Evolutionary conservation across 2,329 filamentous ascomycete species (phyloP), one percentile per base, ranked within the genome.

Genomic region (Stagonosporopsis rhizophila): DNA sequence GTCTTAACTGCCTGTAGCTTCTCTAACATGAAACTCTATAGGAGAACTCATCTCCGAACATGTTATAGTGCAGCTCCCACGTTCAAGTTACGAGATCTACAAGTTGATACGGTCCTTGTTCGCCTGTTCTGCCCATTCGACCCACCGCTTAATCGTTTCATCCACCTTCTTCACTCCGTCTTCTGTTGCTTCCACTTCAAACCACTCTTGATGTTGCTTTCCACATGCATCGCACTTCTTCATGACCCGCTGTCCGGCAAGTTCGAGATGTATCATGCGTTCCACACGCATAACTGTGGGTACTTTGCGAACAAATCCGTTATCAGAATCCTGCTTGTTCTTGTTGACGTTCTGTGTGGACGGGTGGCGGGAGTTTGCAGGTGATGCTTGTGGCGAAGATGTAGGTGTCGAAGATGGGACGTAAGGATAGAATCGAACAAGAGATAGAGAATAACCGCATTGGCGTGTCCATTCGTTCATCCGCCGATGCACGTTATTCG

Each of bases 391-490:
- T 60, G 64, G 54, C 39, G 64, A 58, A 25, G 62, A 61, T 19
- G 69, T 67, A 1, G 71, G 64, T 0, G 69, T 67, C 0, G 62
- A 66, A 2, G 66, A 66, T 3, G 66, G 64, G 1, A 90, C 78
- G 74, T 98, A 93, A 0, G 95, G 95, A 70, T 99, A 99, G 77
- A 90, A 98, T 6, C 95, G 87, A 46, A 98, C 87, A 50, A 99
- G 84, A 22, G 91, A 92, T 25, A 97, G 82, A 60, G 92, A 87
- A 73, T 97, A 92, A 0, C 91, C 92, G 75, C 95, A 99, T 78
- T 99, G 95, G 23, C 90, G 87, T 48, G 88, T 88, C 95, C 95
- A 98, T 77, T 98, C 90, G 69, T 93, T 92, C 79, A 99, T 85
- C 14, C 95, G 86, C 6, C 93, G 85, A 71, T 96, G 92, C 3